Conservation (phyloP, 108 stramenopile genomes). For the Nitzschia palea region DNA sequence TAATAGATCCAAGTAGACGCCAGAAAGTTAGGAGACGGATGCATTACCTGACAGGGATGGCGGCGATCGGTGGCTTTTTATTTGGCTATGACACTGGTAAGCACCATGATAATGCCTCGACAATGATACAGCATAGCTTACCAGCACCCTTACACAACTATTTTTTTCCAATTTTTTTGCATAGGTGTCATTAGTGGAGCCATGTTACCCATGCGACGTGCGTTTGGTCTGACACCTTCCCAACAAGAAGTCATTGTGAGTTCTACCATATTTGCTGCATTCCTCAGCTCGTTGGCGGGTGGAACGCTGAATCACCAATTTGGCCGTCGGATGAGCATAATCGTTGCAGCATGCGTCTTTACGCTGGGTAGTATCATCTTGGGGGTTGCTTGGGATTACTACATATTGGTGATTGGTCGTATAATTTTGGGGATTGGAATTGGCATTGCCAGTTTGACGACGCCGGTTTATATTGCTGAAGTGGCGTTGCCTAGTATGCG, state of each 20-base stretch:
- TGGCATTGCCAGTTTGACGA: conserved; percentile 71
- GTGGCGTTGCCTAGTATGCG: conserved; percentile 60
- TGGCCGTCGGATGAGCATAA: conserved; percentile 47
- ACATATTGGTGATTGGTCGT: conserved; percentile 55
- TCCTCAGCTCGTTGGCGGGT: conserved; percentile 31
- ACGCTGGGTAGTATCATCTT: conserved; percentile 46
- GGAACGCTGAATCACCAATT: conserved; percentile 42
- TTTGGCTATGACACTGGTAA: conserved; percentile 73
- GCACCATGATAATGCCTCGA: conserved; percentile 10
- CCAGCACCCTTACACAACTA: background rate
- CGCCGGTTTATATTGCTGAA: conserved; percentile 87
- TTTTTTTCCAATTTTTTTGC: background rate
- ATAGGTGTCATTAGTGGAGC: conserved; percentile 29
- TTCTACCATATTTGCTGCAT: conserved; percentile 55
- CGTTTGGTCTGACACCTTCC: conserved; percentile 29
- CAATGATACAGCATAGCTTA: background rate
- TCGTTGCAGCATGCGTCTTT: conserved; percentile 50
- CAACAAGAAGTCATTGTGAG: conserved; percentile 61
- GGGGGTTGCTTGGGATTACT: conserved; percentile 33
- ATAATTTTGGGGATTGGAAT: conserved; percentile 76
- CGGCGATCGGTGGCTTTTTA: conserved; percentile 60
- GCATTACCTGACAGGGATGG: conserved; percentile 45
- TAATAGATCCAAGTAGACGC: background rate
- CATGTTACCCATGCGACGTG: conserved; percentile 42
- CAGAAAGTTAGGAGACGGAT: conserved; percentile 27